Evolutionary conservation across 2,329 filamentous ascomycete genomes (phyloP).

Genomic region (Xylaria sp.): DNA sequence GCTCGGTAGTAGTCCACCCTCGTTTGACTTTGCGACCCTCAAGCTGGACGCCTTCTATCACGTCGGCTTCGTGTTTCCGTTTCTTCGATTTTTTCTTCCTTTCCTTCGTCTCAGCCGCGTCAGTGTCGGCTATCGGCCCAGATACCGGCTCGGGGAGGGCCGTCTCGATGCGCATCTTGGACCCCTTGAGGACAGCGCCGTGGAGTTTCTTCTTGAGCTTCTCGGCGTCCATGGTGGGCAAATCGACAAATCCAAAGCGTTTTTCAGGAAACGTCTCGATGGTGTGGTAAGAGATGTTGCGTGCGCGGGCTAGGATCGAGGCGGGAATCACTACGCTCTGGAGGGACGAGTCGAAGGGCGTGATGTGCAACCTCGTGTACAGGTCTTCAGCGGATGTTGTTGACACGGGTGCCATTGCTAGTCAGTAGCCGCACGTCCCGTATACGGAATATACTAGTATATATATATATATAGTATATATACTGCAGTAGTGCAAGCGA

Average conservation of each 20-base stretch:
- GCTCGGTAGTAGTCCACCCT: slow-evolving; percentile 82
- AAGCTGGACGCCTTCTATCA: slow-evolving; percentile 75
- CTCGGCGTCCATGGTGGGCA: slow-evolving; percentile 85
- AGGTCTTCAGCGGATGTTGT: slow-evolving; percentile 34
- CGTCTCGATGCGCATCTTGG: slow-evolving; percentile 85
- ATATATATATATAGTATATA: neutral
- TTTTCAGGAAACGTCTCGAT: slow-evolving; percentile 90
- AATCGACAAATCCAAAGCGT: slow-evolving; percentile 88
- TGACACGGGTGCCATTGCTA: slow-evolving; percentile 41
- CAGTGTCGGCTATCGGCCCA: slow-evolving; percentile 50
- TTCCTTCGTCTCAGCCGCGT: slow-evolving; percentile 52
- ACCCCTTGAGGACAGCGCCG: slow-evolving; percentile 84
- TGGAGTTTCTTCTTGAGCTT: slow-evolving; percentile 92
- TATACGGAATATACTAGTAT: neutral
- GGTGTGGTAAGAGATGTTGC: slow-evolving; percentile 87
- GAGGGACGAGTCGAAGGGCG: slow-evolving; percentile 82
- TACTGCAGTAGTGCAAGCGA: neutral
- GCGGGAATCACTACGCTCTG: slow-evolving; percentile 77
- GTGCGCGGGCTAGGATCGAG: slow-evolving; percentile 72
- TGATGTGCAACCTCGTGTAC: slow-evolving; percentile 81
- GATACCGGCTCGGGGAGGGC: slow-evolving; percentile 73
- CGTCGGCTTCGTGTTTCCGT: slow-evolving; percentile 62
- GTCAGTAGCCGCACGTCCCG: slow-evolving; percentile 28
- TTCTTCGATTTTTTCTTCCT: slow-evolving; percentile 58
- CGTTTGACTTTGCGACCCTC: slow-evolving; percentile 84